phyloP scores from a whole-genome alignment of 345 rosid genomes.

The Gynandropsis gynandra region DNA sequence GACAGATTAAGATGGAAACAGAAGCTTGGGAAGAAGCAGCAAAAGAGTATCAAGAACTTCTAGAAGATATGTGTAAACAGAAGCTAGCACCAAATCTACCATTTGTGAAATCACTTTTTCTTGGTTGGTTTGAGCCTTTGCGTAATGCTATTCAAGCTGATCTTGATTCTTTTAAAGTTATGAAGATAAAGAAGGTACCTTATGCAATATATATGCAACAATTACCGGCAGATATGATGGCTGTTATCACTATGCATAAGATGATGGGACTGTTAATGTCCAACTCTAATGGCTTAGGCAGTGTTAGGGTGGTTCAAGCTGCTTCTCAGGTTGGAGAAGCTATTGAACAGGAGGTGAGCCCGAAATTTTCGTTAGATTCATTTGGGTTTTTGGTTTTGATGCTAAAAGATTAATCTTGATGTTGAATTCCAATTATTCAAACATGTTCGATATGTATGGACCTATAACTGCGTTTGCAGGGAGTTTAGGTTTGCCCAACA shows the following conservation, averaged over 20 bases:
- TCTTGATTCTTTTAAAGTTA: slow-evolving; percentile 39
- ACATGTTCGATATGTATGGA: too few species aligned
- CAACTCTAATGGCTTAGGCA: slow-evolving; percentile 45
- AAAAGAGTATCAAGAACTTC: slow-evolving; percentile 70
- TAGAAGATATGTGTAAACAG: slow-evolving; percentile 88
- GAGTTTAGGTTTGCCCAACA: too few species aligned
- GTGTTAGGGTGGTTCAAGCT: slow-evolving; percentile 64
- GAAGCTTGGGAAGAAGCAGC: slow-evolving; percentile 94
- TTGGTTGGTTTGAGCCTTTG: slow-evolving; percentile 95
- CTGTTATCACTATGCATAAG: slow-evolving; percentile 90
- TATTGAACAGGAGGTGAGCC: slow-evolving; percentile 78
- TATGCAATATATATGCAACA: slow-evolving; percentile 44
- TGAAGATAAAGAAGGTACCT: slow-evolving; percentile 30
- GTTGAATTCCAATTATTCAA: neutral
- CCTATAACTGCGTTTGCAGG: too few species aligned
- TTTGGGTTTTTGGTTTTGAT: neutral
- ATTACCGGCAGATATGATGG: slow-evolving; percentile 83
- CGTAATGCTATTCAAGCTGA: slow-evolving; percentile 69
- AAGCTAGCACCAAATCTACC: slow-evolving; percentile 96
- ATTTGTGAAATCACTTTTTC: slow-evolving; percentile 70
- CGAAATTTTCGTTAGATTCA: too few species aligned
- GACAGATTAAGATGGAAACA: slow-evolving; percentile 81
- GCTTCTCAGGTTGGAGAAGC: slow-evolving; percentile 85
- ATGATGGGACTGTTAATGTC: slow-evolving; percentile 83
- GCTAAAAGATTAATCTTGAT: neutral